Evolutionary conservation across 306 rosid genomes (phyloP).

Genomic region (Acacia melanoxylon): DNA sequence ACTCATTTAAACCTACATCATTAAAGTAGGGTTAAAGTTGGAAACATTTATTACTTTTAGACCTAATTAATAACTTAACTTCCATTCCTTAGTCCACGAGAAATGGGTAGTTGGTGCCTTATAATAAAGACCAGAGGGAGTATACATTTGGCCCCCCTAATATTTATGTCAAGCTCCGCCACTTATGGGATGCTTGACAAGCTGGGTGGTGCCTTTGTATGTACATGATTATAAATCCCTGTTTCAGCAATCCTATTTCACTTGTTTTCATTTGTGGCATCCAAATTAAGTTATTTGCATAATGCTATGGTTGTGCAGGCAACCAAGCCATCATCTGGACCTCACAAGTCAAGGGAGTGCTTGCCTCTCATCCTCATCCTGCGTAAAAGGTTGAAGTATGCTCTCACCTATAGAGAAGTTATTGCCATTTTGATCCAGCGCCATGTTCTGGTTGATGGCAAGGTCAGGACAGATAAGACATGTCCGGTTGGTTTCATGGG

Average conservation of each 20-base stretch:
- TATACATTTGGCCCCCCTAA: too few relatives aligned
- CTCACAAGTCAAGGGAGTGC: constrained; percentile 62
- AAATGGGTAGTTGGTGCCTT: too few relatives aligned
- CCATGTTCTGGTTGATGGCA: constrained; percentile 58
- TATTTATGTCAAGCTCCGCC: too few relatives aligned
- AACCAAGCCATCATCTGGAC: constrained; percentile 67
- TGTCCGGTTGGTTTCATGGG: constrained; percentile 65
- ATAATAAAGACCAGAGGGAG: too few relatives aligned
- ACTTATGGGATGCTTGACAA: constrained; percentile 83
- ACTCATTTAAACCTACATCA: too few relatives aligned
- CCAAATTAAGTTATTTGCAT: background rate
- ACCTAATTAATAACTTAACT: too few relatives aligned
- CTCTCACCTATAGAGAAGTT: constrained; percentile 61
- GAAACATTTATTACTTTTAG: too few relatives aligned
- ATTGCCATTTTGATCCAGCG: constrained; percentile 56
- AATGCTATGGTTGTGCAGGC: constrained; percentile 37
- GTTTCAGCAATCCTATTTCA: background rate
- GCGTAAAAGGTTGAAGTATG: constrained; percentile 58
- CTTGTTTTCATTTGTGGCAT: background rate
- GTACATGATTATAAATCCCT: background rate
- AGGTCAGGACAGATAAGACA: constrained; percentile 61
- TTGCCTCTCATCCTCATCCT: constrained; percentile 58
- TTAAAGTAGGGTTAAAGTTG: too few relatives aligned
- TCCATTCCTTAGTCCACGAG: too few relatives aligned
- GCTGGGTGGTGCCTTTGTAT: constrained; percentile 52